These are phyloP conservation scores for Penicillium sp. DNA, from an alignment of 2,329 filamentous ascomycete genomes.

Conservation along the genomic window DNA sequence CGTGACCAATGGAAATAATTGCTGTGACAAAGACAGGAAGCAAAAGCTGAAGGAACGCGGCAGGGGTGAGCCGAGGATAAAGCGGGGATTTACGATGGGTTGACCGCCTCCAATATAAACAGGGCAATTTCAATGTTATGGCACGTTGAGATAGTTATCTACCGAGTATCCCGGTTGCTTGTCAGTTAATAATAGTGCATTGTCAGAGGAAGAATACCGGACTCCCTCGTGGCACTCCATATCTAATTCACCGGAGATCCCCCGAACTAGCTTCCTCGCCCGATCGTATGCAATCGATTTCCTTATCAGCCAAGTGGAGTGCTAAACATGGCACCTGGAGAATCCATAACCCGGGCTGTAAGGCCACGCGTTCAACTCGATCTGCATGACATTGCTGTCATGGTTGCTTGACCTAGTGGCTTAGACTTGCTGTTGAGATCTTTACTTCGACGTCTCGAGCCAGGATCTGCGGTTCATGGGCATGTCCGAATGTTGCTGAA, in stretches of 20 bases:
- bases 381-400: background rate
- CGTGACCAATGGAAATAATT: background rate
- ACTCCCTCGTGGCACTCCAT: background rate
- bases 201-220: background rate
- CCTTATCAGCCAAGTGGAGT: background rate
- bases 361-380: background rate
- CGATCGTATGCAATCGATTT: background rate
- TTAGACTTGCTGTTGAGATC: background rate
- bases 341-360: background rate
- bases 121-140: background rate
- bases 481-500: background rate
- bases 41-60: background rate
- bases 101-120: background rate
- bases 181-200: background rate
- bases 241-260: background rate
- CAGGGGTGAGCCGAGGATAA: background rate
- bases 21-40: background rate
- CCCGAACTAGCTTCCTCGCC: background rate
- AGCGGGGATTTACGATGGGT: background rate
- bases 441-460: background rate
- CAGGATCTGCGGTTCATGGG: background rate
- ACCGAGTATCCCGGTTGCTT: background rate
- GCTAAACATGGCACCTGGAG: background rate
- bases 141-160: background rate
- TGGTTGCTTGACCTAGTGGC: background rate